Percentiles rank a stretch among this genome's conserved stretches.
Evolutionary conservation across 148 eudicot species (phyloP).

Genomic region (Fagopyrum homotropicum): DNA sequence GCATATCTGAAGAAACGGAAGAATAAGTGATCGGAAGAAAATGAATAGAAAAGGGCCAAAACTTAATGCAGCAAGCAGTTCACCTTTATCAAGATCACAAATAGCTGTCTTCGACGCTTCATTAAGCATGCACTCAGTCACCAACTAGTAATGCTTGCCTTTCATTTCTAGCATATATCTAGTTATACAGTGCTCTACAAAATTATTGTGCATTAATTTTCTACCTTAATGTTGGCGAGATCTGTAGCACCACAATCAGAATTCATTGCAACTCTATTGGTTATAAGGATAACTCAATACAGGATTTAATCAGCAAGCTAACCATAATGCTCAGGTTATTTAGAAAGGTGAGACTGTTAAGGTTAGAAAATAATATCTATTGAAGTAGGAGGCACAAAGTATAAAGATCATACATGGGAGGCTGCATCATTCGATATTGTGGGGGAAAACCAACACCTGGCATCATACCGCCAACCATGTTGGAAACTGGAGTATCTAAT

Average conservation of each 20-base stretch:
- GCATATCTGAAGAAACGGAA: not conserved
- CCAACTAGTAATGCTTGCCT: not conserved
- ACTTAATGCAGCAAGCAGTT: not conserved
- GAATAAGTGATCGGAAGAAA: not conserved
- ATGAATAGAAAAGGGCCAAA: not conserved
- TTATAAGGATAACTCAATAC: not conserved
- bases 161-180: not conserved
- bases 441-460: slow-evolving; percentile 65
- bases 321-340: not conserved
- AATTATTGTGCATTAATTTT: not conserved
- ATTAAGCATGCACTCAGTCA: slow-evolving; percentile 1
- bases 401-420: slow-evolving; percentile 42
- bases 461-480: slow-evolving; percentile 39
- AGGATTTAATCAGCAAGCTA: not conserved
- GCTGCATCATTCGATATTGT: slow-evolving; percentile 60
- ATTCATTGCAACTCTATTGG: not conserved
- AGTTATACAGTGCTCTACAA: not conserved
- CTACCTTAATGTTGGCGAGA: not conserved
- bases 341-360: not conserved
- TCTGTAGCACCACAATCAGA: not conserved
- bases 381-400: not conserved
- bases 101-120: not conserved
- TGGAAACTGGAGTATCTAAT: slow-evolving; percentile 51
- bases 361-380: not conserved
- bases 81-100: not conserved